Conservation (phyloP, 2,329 filamentous ascomycete genomes). For the Xylaria arbuscula region DNA sequence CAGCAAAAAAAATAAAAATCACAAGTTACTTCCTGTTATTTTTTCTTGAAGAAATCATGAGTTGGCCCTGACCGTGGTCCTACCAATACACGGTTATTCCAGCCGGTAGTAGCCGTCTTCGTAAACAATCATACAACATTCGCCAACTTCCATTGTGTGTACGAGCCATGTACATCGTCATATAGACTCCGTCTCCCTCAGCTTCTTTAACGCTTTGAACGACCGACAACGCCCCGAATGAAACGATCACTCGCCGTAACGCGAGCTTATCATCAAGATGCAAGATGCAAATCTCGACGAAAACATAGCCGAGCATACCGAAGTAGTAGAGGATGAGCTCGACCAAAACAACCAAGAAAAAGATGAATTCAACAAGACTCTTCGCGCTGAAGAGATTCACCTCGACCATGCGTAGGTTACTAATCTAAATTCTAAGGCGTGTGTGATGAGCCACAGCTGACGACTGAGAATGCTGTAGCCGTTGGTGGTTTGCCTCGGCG, state of each 20-base stretch:
- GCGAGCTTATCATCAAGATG: slow-evolving; percentile 48
- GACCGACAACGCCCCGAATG: background rate
- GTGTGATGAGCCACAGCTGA: slow-evolving; percentile 18
- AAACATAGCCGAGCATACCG: slow-evolving; percentile 52
- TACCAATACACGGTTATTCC: background rate
- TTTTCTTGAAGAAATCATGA: slow-evolving; percentile 12
- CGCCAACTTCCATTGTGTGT: background rate
- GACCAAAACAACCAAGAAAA: slow-evolving; percentile 42
- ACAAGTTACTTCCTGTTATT: background rate
- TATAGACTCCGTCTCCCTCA: background rate
- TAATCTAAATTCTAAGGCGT: background rate
- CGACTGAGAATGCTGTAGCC: slow-evolving; percentile 52
- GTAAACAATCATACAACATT: slow-evolving; percentile 3
- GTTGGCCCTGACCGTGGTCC: background rate
- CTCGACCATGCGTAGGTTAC: slow-evolving; percentile 57
- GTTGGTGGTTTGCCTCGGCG: slow-evolving; percentile 73
- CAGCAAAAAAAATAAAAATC: background rate
- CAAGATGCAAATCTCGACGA: slow-evolving; percentile 55
- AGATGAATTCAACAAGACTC: slow-evolving; percentile 45
- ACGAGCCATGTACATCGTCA: background rate
- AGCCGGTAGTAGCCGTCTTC: background rate
- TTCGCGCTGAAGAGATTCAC: slow-evolving; percentile 56
- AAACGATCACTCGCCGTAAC: background rate
- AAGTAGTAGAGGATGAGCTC: slow-evolving; percentile 41
- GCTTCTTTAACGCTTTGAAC: background rate